Conservation (phyloP, 1,284 basidiomycete genomes). For the Coniferiporia sulphurascens region DNA sequence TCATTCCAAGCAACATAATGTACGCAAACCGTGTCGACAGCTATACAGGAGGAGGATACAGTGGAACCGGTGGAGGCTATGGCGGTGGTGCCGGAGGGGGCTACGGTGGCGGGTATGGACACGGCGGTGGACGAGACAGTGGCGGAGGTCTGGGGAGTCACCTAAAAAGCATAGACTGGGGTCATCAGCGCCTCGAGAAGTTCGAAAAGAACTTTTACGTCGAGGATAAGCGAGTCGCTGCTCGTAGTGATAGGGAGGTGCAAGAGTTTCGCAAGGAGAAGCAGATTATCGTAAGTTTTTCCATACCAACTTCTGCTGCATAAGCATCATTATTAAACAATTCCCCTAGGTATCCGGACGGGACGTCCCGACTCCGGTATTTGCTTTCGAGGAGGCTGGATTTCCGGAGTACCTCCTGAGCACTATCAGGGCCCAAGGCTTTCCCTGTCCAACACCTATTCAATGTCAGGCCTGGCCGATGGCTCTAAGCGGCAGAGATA, state of each 20-base stretch:
- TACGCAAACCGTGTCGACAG: neutral
- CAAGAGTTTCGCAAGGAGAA: constrained; percentile 81
- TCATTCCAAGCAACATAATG: neutral
- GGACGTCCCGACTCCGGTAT: constrained; percentile 85
- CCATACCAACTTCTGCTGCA: constrained; percentile 2
- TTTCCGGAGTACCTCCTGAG: constrained; percentile 95
- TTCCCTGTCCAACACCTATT: constrained; percentile 86
- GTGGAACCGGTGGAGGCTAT: constrained; percentile 3
- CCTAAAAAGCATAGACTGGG: constrained; percentile 86
- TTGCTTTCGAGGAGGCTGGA: constrained; percentile 90
- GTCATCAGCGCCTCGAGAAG: constrained; percentile 62
- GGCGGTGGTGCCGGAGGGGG: constrained; percentile 1
- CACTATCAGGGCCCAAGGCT: constrained; percentile 93
- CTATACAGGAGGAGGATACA: constrained; percentile 2
- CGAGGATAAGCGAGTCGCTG: constrained; percentile 83
- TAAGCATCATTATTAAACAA: constrained; percentile 1
- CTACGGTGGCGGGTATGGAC: constrained; percentile 28
- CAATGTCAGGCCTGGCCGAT: constrained; percentile 99
- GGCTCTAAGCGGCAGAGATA: constrained; percentile 92
- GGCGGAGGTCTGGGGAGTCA: constrained; percentile 83
- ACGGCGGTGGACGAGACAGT: constrained; percentile 48
- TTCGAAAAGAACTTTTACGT: constrained; percentile 98
- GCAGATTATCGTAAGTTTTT: constrained; percentile 73
- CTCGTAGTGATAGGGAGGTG: constrained; percentile 80
- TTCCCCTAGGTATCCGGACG: constrained; percentile 75